phyloP scores from a whole-genome alignment of 768 basidiomycete species.

The Goffeauzyma gilvescens region DNA sequence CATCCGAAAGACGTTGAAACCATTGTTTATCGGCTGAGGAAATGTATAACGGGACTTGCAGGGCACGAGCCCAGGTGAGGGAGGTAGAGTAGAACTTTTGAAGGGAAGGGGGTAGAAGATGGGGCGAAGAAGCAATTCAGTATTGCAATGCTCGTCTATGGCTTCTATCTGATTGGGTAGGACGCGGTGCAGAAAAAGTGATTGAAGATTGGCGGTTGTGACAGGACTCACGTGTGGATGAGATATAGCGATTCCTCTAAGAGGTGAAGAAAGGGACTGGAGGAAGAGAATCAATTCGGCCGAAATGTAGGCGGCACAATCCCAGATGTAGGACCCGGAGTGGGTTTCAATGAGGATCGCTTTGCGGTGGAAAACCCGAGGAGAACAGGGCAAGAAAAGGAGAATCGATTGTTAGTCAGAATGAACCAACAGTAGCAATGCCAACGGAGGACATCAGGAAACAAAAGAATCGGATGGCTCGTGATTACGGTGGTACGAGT shows the following conservation, averaged over 20 bases:
- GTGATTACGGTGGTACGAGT: too few species aligned
- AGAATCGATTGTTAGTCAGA: background rate
- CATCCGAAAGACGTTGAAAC: slow-evolving; percentile 21
- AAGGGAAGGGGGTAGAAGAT: too few species aligned
- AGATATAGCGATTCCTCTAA: slow-evolving; percentile 28
- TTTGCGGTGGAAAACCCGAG: too few species aligned
- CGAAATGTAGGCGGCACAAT: slow-evolving; percentile 24
- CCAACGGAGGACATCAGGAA: too few species aligned
- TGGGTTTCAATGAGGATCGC: slow-evolving; percentile 25
- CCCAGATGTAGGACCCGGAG: slow-evolving; percentile 28
- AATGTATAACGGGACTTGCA: slow-evolving; percentile 23
- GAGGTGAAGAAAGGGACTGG: slow-evolving; percentile 11
- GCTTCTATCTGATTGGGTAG: too few species aligned
- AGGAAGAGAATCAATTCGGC: slow-evolving; percentile 15
- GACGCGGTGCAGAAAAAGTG: background rate
- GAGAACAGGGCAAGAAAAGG: background rate
- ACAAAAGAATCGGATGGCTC: too few species aligned
- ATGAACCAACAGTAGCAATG: background rate
- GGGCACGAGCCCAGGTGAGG: slow-evolving; percentile 24
- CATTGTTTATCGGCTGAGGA: slow-evolving; percentile 22
- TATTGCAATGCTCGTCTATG: too few species aligned
- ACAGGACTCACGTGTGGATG: slow-evolving; percentile 28
- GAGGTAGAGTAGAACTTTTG: slow-evolving; percentile 31
- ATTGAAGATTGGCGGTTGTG: too few species aligned
- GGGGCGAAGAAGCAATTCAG: too few species aligned